Base-by-base conservation (phyloP, 1,284 basidiomycete species). In the Boletellus deceptivus region DNA sequence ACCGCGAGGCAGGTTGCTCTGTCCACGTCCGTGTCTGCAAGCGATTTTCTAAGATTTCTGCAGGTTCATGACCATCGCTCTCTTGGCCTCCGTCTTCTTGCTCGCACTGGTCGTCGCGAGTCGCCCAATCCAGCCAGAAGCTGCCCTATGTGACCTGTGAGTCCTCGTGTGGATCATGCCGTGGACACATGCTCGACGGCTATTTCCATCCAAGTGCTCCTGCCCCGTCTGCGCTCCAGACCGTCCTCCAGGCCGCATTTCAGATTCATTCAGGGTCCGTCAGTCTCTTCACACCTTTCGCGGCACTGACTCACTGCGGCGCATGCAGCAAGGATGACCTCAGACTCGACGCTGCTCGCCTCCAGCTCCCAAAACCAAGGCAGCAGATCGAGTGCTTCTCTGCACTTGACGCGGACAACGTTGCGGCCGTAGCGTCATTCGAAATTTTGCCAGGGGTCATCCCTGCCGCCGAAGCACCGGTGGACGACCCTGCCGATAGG, bases 41-140 rank as follows among this genome's bases (percentile, higher is more conserved):
- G 35, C 34, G 39, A 18, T 22, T 41, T 46, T 36, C 41, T 27
- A 29, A 11, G 3, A 29, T 29, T 29, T 27, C 27, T 27, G 9
- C 13, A 29, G 31, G 22, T 43, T 34, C 42, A 78, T 78, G 75
- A 67, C 72, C 29, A 61, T 74, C 38, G 67, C 67, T 49, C 59
- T 77, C 36, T 64, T 78, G 47, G 69, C 68, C 45, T 76, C 68
- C 17, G 62, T 75, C 50, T 72, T 72, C 37, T 62, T 77, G 29
- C 64, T 76, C 55, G 75, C 70, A 64, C 71, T 78, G 63, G 72
- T 76, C 65, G 75, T 74, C 54, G 68, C 72, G 47, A 65, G 75
- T 58, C 73, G 68, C 52, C 75, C 75, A 38, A 55, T 75, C 43
- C 49, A 60, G 9, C 55, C 64, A n/a, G 53, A 59, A 42, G 51